These are phyloP conservation scores for Ceriops tagal DNA, from an alignment of 345 rosid species.

Conservation along the genomic window DNA sequence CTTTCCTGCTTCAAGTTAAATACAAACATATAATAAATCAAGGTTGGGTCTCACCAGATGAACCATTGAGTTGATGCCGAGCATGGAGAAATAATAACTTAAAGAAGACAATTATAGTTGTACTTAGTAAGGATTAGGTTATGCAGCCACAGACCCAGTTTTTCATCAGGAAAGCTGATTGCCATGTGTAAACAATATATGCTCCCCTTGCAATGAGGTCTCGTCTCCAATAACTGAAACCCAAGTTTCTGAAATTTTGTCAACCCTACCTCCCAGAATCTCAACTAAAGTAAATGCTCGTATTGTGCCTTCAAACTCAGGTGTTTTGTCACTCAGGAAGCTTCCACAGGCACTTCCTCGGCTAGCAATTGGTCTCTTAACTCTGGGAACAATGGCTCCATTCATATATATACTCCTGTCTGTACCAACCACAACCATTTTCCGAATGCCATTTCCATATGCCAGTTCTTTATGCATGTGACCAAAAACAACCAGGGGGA, in stretches of 20 bases:
- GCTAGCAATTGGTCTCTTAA: conserved; percentile 23
- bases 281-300: conserved; percentile 73
- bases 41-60: too few species aligned
- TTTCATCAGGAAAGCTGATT: conserved; percentile 2
- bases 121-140: too few species aligned
- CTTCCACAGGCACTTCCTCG: conserved; percentile 12
- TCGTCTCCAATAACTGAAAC: conserved; percentile 50
- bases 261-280: conserved; percentile 50
- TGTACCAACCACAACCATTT: conserved; percentile 56
- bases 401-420: conserved; percentile 62
- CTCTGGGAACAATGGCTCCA: conserved; percentile 82
- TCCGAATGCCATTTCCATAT: conserved; percentile 52
- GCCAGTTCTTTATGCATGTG: conserved; percentile 90
- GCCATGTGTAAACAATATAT: conserved; percentile 32
- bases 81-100: too few species aligned
- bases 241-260: conserved; percentile 68
- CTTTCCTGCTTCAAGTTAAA: too few species aligned
- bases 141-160: not conserved
- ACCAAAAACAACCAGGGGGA: conserved; percentile 71
- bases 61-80: too few species aligned
- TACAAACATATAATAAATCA: too few species aligned
- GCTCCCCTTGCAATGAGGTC: conserved; percentile 49
- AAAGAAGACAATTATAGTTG: too few species aligned
- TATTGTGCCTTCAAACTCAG: conserved; percentile 36
- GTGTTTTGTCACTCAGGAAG: conserved; percentile 5